These are phyloP conservation scores for Phaeosphaeriaceae sp. DNA, from an alignment of 2,329 filamentous ascomycete species.

Conservation along the genomic window DNA sequence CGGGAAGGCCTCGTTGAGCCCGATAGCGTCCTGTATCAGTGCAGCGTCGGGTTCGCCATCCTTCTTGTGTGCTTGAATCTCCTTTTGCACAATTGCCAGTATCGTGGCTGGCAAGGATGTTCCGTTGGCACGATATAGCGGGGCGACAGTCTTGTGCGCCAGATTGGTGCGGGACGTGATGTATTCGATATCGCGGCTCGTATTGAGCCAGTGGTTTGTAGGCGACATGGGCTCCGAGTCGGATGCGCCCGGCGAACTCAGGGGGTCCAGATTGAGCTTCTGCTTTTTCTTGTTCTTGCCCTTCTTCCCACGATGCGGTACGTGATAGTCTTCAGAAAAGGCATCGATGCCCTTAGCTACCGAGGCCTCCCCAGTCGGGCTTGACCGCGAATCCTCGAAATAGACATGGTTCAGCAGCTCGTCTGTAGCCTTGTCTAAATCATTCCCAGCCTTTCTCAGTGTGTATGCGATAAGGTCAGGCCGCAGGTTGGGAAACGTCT, in stretches of 20 bases:
- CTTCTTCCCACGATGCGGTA: constrained; percentile 49
- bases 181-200: constrained; percentile 66
- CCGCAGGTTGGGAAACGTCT: constrained; percentile 76
- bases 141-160: constrained; percentile 57
- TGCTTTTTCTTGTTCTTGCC: constrained; percentile 53
- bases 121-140: constrained; percentile 65
- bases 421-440: constrained; percentile 76
- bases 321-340: constrained; percentile 68
- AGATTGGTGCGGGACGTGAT: constrained; percentile 61
- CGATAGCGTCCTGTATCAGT: constrained; percentile 58
- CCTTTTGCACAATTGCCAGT: constrained; percentile 57
- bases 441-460: constrained; percentile 70
- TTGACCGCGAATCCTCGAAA: constrained; percentile 70
- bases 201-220: constrained; percentile 66
- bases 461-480: constrained; percentile 70
- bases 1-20: constrained; percentile 63
- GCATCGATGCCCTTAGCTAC: constrained; percentile 78
- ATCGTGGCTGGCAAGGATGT: constrained; percentile 65
- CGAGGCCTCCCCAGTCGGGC: constrained; percentile 50
- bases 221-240: constrained; percentile 23
- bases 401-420: constrained; percentile 80
- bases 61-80: constrained; percentile 51
- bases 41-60: constrained; percentile 49
- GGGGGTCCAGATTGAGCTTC: constrained; percentile 29
- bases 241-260: constrained; percentile 30